Percentiles rank a stretch among this genome's conserved stretches.
phyloP scores from a whole-genome alignment of 2,329 filamentous ascomycete species.

The Nemania diffusa region DNA sequence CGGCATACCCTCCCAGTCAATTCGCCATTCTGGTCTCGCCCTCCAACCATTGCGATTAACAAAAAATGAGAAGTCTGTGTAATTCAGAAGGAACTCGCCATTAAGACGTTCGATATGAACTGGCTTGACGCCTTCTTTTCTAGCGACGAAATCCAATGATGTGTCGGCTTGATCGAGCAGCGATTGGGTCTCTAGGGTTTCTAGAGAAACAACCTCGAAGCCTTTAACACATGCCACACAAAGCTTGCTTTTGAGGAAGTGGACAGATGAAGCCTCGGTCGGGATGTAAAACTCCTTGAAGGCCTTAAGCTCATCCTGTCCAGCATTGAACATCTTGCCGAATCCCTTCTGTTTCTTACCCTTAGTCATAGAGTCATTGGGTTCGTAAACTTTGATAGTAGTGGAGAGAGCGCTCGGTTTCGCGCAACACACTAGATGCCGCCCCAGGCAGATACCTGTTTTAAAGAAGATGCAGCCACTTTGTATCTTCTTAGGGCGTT shows the following conservation, averaged over 20 bases:
- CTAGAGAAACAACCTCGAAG: slow-evolving; percentile 95
- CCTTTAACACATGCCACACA: slow-evolving; percentile 95
- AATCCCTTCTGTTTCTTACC: slow-evolving; percentile 96
- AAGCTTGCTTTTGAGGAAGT: slow-evolving; percentile 95
- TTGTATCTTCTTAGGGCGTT: slow-evolving; percentile 93
- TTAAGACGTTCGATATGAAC: slow-evolving; percentile 98
- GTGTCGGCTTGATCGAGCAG: slow-evolving; percentile 97
- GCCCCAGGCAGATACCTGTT: slow-evolving; percentile 90
- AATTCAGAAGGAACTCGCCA: slow-evolving; percentile 96
- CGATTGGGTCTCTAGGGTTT: slow-evolving; percentile 98
- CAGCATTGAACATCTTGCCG: slow-evolving; percentile 91
- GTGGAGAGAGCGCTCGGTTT: slow-evolving; percentile 93
- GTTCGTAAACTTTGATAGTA: slow-evolving; percentile 99
- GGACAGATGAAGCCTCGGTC: slow-evolving; percentile 96
- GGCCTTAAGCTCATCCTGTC: slow-evolving; percentile 93
- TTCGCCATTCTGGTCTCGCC: slow-evolving; percentile 93
- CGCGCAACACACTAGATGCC: slow-evolving; percentile 95
- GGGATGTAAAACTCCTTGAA: slow-evolving; percentile 99
- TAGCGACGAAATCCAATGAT: slow-evolving; percentile 94
- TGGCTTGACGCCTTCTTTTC: slow-evolving; percentile 91
- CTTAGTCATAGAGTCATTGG: slow-evolving; percentile 92
- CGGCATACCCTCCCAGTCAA: slow-evolving; percentile 95
- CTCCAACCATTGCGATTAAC: slow-evolving; percentile 99
- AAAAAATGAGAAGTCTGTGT: slow-evolving; percentile 99
- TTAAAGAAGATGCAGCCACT: slow-evolving; percentile 99